phyloP scores from a whole-genome alignment of 2,329 filamentous ascomycete species.

The Penicillium sp. region DNA sequence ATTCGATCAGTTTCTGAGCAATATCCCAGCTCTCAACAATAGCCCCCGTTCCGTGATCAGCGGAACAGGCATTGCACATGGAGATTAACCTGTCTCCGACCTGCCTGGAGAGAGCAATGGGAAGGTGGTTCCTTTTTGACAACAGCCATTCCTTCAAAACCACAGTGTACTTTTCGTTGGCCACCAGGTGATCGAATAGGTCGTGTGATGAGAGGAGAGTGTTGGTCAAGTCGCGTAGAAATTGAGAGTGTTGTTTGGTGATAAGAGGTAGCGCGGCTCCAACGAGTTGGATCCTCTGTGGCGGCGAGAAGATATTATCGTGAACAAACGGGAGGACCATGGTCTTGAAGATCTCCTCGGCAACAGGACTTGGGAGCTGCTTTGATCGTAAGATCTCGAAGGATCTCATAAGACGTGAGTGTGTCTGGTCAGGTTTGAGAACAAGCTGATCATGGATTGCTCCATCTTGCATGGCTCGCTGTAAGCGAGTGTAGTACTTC shows the following conservation, averaged over 20 bases:
- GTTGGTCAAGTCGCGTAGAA: conserved; percentile 1
- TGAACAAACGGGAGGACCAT: conserved; percentile 9
- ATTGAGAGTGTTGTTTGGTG: neutral
- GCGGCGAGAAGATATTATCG: conserved; percentile 1
- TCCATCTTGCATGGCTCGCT: conserved; percentile 4
- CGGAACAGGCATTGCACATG: conserved; percentile 11
- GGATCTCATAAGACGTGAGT: conserved; percentile 11
- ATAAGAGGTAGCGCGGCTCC: conserved; percentile 13
- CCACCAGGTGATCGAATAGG: conserved; percentile 9
- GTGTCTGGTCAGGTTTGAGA: conserved; percentile 5
- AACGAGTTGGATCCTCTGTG: conserved; percentile 6
- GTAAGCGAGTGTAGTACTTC: conserved; percentile 8
- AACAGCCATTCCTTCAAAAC: conserved; percentile 11
- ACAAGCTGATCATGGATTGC: conserved; percentile 6
- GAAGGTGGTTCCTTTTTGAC: conserved; percentile 7
- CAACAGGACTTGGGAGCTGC: neutral
- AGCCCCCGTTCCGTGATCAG: conserved; percentile 4
- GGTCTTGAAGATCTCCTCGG: conserved; percentile 9
- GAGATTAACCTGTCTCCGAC: conserved; percentile 4
- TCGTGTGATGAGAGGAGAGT: neutral
- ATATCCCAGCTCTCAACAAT: conserved; percentile 1
- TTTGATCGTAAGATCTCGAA: conserved; percentile 8
- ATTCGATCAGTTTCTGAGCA: conserved; percentile 1
- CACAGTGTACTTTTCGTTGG: conserved; percentile 5
- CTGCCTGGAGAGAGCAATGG: neutral